These are phyloP conservation scores for Microbotryum silenes-acaulis DNA, from an alignment of 1,284 basidiomycete genomes.

Conservation along the genomic window DNA sequence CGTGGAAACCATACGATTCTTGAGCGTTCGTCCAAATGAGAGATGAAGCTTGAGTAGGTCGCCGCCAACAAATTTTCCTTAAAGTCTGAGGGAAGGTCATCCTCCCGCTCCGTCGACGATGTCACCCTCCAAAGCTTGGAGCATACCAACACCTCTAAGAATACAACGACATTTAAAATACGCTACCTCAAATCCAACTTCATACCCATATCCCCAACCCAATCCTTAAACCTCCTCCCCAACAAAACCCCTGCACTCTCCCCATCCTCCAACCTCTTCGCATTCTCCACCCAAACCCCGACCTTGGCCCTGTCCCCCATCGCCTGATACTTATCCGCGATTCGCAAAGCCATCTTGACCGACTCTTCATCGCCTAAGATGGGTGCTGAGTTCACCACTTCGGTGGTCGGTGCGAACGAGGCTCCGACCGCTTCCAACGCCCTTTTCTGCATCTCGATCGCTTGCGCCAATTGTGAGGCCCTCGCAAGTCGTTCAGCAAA, in stretches of 20 bases:
- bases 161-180: no score
- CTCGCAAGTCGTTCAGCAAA: constrained; percentile 4
- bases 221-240: constrained; percentile 9
- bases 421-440: constrained; percentile 23
- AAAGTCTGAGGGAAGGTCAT: no score
- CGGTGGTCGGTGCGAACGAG: background rate
- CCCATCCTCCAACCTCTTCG: constrained; percentile 16
- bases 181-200: background rate
- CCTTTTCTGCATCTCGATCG: constrained; percentile 9
- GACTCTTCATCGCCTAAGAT: constrained; percentile 14
- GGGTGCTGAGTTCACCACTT: background rate
- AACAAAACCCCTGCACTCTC: constrained; percentile 22
- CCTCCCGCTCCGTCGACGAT: no score
- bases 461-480: background rate
- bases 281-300: constrained; percentile 9
- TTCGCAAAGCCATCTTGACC: constrained; percentile 10
- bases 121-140: no score
- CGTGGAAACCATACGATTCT: no score
- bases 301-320: constrained; percentile 4
- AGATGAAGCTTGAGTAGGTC: no score
- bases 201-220: constrained; percentile 1
- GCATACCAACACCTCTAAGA: no score
- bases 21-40: no score
- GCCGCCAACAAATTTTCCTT: no score
- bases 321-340: constrained; percentile 2